These are phyloP conservation scores for Nicotiana tomentosiformis DNA, from an alignment of 257 asterid genomes.

Conservation along the genomic window DNA sequence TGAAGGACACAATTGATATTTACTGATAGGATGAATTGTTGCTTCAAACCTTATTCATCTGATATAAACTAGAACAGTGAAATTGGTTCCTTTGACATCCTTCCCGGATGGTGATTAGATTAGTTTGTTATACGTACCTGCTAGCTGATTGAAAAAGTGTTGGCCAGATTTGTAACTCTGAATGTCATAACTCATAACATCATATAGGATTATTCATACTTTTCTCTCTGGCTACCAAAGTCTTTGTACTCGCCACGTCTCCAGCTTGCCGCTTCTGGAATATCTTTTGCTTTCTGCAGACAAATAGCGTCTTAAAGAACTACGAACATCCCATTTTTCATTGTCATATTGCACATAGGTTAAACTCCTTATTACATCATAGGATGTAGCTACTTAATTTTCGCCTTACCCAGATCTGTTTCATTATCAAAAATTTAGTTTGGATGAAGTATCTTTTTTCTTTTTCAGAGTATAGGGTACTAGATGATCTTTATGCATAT, in stretches of 20 bases:
- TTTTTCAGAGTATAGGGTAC: too few relatives aligned
- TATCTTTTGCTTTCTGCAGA: neutral
- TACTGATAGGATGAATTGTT: neutral
- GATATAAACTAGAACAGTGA: neutral
- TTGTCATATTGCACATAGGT: neutral
- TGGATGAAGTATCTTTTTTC: neutral
- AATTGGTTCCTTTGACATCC: neutral
- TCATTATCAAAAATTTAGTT: too few relatives aligned
- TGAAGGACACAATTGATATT: slow-evolving; percentile 17
- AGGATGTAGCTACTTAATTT: neutral
- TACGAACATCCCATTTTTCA: neutral
- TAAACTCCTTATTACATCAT: neutral
- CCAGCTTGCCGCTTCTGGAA: neutral
- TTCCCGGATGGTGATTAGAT: neutral
- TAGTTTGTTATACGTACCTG: neutral
- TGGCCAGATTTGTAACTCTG: neutral
- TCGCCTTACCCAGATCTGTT: neutral
- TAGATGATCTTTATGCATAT: neutral
- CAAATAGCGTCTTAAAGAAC: neutral
- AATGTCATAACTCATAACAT: neutral
- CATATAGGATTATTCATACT: neutral
- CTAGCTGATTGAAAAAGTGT: neutral
- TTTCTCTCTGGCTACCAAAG: neutral
- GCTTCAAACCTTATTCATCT: neutral
- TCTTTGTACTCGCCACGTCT: neutral